Conservation (phyloP, 495 filamentous ascomycete species). For the Aspergillus homomorphus region DNA sequence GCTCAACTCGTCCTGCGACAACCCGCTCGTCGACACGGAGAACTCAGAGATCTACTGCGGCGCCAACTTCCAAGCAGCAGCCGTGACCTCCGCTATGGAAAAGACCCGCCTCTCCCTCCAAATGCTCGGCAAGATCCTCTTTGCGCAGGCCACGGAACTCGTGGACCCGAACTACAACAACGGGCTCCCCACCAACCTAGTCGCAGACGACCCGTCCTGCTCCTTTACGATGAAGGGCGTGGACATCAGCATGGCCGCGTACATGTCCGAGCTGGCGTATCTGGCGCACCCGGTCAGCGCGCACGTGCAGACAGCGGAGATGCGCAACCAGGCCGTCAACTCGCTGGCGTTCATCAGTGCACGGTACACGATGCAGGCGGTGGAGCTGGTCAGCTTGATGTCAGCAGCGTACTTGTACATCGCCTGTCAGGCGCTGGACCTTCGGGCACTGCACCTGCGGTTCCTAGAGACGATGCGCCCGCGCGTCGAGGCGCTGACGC, state of each 20-base stretch:
- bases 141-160: constrained; percentile 57
- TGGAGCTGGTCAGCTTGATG: constrained; percentile 56
- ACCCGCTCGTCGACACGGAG: constrained; percentile 54
- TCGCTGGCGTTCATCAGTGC: constrained; percentile 56
- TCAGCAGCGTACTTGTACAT: constrained; percentile 49
- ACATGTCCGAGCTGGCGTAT: constrained; percentile 56
- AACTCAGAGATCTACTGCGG: constrained; percentile 45
- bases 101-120: constrained; percentile 54
- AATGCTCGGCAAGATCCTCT: constrained; percentile 57
- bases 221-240: constrained; percentile 60
- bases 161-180: constrained; percentile 55
- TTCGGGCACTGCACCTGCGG: constrained; percentile 33
- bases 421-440: constrained; percentile 46
- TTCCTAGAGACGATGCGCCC: constrained; percentile 18
- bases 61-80: constrained; percentile 62
- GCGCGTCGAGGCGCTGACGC: constrained; percentile 6
- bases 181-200: constrained; percentile 59
- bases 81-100: constrained; percentile 64
- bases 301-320: constrained; percentile 57
- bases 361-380: constrained; percentile 53
- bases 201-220: constrained; percentile 53
- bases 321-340: constrained; percentile 59
- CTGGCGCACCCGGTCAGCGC: constrained; percentile 51
- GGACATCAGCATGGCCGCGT: constrained; percentile 62
- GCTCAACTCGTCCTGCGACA: constrained; percentile 63